Evolutionary conservation across 1,139 yeast species (phyloP), one percentile per base, ranked within the genome.

Genomic region (Scheffersomyces cryptocercus): DNA sequence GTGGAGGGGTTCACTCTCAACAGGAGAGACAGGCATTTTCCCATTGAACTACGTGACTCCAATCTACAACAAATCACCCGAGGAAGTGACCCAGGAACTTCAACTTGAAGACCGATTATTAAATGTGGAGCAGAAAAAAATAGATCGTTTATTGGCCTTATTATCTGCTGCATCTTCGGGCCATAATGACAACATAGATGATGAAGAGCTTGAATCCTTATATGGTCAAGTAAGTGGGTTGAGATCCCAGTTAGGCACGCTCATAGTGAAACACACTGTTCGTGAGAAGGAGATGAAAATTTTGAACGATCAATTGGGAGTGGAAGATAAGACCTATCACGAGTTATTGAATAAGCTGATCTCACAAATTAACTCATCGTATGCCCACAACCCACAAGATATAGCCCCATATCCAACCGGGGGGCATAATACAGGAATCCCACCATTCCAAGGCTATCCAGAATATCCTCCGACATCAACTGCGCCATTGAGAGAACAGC

Each of bases 11-110:
- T 81, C 93, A 4, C 68, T 91, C 41, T 65, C 77, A 3, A 76
- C 80, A 45, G 97, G 97, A 0, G 77, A 76, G 44, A 74, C 82
- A 37, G 99, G 99, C 28, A 85, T 93, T n/a, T 90, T 93, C 66
- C 99, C 99, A 0, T 75, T 88, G 45, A 93, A 93, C 63, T 93
- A 93, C 59, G 98, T 93, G 1, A 81, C 90, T 3, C 91, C 91
- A 3, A 70, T 90, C 9, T 79, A 83, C 1, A 86, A 82, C 40
- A 85, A 86, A 36, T 74, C 88, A 0, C 75, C 80, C 1, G 77
- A 77, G 39, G 73, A 73, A 42, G 47, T 71, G 8, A 56, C 55
- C 2, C 53, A 54, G 15, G 79, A 74, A 45, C 36, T 52, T 6
- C 63, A 62, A 30, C 41, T 54, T 9, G 79, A 74, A 48, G 54